Conservation (phyloP, 352 stramenopile species). For the Pilasporangium apinafurcum region DNA sequence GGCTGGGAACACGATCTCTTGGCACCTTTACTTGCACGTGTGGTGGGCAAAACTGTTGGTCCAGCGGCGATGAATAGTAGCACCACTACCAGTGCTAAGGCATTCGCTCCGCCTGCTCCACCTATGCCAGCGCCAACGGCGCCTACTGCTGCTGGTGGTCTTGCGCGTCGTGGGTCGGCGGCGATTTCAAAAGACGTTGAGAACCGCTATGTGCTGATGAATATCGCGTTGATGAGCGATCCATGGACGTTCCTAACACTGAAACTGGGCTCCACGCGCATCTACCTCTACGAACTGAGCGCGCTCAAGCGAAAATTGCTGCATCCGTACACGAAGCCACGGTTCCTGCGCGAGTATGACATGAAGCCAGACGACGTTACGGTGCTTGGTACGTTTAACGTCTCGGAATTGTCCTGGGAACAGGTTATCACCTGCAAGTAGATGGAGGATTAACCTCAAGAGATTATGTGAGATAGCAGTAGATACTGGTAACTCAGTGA, state of each 20-base stretch:
- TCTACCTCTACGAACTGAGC: constrained; percentile 27
- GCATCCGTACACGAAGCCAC: constrained; percentile 40
- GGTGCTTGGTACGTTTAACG: constrained; percentile 35
- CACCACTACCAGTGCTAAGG: too few relatives aligned
- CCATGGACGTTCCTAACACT: constrained; percentile 45
- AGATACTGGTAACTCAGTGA: too few relatives aligned
- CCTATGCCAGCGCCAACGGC: neutral
- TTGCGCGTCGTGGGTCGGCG: constrained; percentile 8
- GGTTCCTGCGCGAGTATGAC: constrained; percentile 44
- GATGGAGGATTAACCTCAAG: too few relatives aligned
- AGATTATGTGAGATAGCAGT: too few relatives aligned
- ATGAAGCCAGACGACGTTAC: constrained; percentile 28
- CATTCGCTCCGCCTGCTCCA: too few relatives aligned
- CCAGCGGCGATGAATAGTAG: too few relatives aligned
- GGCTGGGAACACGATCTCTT: constrained; percentile 48
- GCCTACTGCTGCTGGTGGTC: constrained; percentile 1
- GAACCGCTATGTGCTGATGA: constrained; percentile 44
- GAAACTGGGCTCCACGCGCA: constrained; percentile 38
- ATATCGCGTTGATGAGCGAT: constrained; percentile 47
- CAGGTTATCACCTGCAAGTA: constrained; percentile 44
- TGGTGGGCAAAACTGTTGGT: constrained; percentile 4
- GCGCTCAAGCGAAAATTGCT: constrained; percentile 27
- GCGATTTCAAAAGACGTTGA: constrained; percentile 7
- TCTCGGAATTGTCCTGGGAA: constrained; percentile 39
- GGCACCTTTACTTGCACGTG: constrained; percentile 15